Evolutionary conservation across 257 asterid species (phyloP), one percentile per base, ranked within the genome.

Genomic region (Penstemon eatonii): DNA sequence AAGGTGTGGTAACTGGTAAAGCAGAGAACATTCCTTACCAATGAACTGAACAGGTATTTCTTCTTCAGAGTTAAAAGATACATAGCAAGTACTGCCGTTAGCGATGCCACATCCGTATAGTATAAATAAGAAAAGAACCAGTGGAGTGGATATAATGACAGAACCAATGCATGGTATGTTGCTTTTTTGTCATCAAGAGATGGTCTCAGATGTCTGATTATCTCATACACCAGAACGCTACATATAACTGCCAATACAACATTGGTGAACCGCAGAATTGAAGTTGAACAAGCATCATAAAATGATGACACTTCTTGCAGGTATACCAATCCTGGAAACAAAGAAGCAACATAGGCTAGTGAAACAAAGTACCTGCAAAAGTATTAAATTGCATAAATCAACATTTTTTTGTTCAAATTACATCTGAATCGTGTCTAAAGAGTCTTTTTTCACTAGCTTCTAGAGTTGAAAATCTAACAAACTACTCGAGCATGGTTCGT

Each of bases 351-450:
- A 87, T 90, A 89, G 75, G 92, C 96, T 70, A 89, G 95, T 83
- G 99, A 94, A 81, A 89, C 80, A 77, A 88, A 73, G 90, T 94
- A 94, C 96, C 99, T 94, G 93, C 95, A 87, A 78, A 73, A 73
- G 63, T 79, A 55, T 60, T 62, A 60, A 65, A 76, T 67, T 51
- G 56, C 79, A 75, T 56, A 72, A 70, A 84, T 87, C 80, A 87
- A 80, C 69, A 59, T 70, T 56, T 54, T 63, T 63, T 73, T 66
- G 25, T 25, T 25, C 33, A 25, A 25, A 25, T 25, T 25, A 25
- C 33, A 25, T 25, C 2, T 25, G 33, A 25, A 25, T 15, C 18
- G 0, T 15, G 18, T 15, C 18, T 15, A 15, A 15, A 15, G 18
- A 15, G 18, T 15, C 18, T 15, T 15, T 15, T 15, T 15, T 15